A percentile compares a stretch with the other conserved stretches of the same genome.
These are phyloP conservation scores for Penicillium sp. DNA, from an alignment of 2,329 filamentous ascomycete genomes.

Conservation along the genomic window DNA sequence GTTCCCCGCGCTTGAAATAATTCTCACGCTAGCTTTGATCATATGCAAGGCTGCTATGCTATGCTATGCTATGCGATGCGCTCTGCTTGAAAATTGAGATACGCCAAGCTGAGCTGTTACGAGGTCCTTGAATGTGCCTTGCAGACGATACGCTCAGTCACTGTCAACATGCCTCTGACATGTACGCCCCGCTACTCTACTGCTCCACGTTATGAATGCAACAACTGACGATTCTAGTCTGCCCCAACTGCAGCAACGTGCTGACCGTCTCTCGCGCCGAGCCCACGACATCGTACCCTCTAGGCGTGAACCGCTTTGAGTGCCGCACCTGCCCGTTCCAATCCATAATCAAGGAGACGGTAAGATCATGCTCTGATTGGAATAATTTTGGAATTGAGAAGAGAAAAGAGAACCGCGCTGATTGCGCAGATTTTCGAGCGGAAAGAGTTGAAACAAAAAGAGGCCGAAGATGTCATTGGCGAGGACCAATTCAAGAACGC, in stretches of 20 bases:
- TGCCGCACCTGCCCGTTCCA: conserved; percentile 95
- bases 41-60: neutral
- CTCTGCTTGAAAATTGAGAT: neutral
- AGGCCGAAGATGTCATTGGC: conserved; percentile 84
- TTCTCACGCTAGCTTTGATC: too few species aligned
- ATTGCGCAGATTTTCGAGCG: conserved; percentile 65
- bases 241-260: conserved; percentile 48
- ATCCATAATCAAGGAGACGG: conserved; percentile 67
- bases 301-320: conserved; percentile 73
- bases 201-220: too few species aligned
- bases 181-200: conserved; percentile 26
- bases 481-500: conserved; percentile 87
- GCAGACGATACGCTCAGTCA: neutral
- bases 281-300: conserved; percentile 33
- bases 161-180: conserved; percentile 34
- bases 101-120: neutral
- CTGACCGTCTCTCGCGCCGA: conserved; percentile 44
- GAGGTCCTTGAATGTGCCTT: neutral
- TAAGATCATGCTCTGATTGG: conserved; percentile 2
- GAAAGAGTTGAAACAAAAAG: conserved; percentile 74
- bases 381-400: neutral
- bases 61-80: too few species aligned
- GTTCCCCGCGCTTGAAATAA: conserved; percentile 9
- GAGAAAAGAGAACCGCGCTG: conserved; percentile 23
- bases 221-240: conserved; percentile 32